These are phyloP conservation scores for Alternaria ethzedia DNA, from an alignment of 2,329 filamentous ascomycete genomes.

Conservation along the genomic window DNA sequence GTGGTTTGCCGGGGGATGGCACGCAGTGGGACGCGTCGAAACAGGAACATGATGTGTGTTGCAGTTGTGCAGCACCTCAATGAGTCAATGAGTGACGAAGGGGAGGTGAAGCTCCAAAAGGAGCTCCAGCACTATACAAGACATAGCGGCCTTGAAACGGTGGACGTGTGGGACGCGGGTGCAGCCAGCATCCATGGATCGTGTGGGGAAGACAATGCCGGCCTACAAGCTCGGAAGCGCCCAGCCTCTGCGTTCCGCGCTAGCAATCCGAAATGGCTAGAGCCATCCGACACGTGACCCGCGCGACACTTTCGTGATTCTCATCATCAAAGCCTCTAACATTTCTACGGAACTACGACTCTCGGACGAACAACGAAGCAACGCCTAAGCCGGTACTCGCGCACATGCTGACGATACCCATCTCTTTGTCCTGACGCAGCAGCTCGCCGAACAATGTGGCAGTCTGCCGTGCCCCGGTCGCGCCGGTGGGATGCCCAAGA, in stretches of 20 bases:
- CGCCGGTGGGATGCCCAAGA: conserved; percentile 78
- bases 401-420: conserved; percentile 92
- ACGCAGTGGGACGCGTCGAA: conserved; percentile 33
- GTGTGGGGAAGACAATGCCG: conserved; percentile 36
- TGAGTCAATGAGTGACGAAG: conserved; percentile 8
- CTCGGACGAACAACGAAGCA: conserved; percentile 41
- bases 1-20: conserved; percentile 21
- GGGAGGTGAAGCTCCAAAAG: conserved; percentile 8
- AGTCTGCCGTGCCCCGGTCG: conserved; percentile 78
- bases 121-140: conserved; percentile 11
- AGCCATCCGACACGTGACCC: neutral
- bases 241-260: conserved; percentile 3
- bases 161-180: conserved; percentile 25
- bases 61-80: conserved; percentile 10
- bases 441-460: conserved; percentile 78
- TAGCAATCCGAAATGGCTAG: neutral
- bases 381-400: conserved; percentile 43
- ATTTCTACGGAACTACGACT: conserved; percentile 19
- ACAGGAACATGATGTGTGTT: conserved; percentile 34
- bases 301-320: neutral
- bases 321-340: neutral
- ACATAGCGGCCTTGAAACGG: conserved; percentile 16
- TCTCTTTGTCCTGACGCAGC: conserved; percentile 70
- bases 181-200: conserved; percentile 4
- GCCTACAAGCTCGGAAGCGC: neutral